These are phyloP conservation scores for Tolypocladium tundrense DNA, from an alignment of 2,329 filamentous ascomycete genomes.

Conservation along the genomic window DNA sequence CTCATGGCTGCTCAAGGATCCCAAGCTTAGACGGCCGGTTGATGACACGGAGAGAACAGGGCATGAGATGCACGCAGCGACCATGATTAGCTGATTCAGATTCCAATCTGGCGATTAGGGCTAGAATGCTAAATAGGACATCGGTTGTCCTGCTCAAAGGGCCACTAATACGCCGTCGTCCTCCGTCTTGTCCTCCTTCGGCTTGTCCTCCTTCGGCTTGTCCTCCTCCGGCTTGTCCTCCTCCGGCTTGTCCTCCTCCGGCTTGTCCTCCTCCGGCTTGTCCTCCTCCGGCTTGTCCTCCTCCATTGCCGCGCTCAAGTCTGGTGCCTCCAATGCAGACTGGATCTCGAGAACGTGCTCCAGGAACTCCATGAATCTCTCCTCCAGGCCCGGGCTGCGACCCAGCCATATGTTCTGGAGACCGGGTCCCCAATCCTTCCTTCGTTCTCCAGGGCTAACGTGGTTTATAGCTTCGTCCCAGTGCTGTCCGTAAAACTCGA, in stretches of 20 bases:
- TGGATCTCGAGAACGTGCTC: slow-evolving; percentile 20
- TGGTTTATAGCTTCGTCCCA: slow-evolving; percentile 27
- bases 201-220: too few species aligned
- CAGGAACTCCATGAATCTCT: slow-evolving; percentile 19
- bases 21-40: slow-evolving; percentile 9
- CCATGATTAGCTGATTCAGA: not conserved
- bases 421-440: slow-evolving; percentile 19
- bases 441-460: slow-evolving; percentile 9
- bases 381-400: slow-evolving; percentile 11
- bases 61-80: not conserved
- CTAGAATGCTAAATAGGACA: not conserved
- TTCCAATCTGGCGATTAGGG: not conserved
- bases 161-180: not conserved
- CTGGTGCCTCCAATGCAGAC: slow-evolving; percentile 11
- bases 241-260: not conserved
- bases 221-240: not conserved
- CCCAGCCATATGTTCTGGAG: slow-evolving; percentile 22
- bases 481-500: slow-evolving; percentile 22
- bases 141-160: not conserved
- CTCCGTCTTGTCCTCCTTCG: not conserved
- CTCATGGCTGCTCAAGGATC: slow-evolving; percentile 26
- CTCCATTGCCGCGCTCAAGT: not conserved
- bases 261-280: not conserved
- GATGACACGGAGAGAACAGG: not conserved
- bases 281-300: too few species aligned